phyloP scores from a whole-genome alignment of 2,329 filamentous ascomycete genomes.

The Drechslerella dactyloides region DNA sequence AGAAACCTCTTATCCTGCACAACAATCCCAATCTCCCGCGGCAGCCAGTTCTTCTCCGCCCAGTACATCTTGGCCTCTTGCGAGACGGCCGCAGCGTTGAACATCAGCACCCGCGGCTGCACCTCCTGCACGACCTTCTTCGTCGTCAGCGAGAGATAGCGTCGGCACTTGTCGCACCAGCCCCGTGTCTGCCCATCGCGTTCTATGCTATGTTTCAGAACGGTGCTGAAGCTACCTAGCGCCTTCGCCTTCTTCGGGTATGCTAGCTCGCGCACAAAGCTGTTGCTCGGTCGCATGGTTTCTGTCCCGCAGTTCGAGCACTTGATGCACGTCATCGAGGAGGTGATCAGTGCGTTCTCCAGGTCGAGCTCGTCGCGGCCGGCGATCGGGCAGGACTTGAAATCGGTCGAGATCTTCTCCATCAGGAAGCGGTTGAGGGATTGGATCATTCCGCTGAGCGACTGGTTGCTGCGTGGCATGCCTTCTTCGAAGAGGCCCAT shows the following conservation, averaged over 20 bases:
- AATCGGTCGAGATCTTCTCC: constrained; percentile 79
- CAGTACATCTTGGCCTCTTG: constrained; percentile 80
- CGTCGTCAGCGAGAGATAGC: constrained; percentile 86
- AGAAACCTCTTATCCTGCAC: constrained; percentile 90
- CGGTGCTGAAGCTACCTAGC: constrained; percentile 78
- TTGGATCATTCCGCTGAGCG: constrained; percentile 82
- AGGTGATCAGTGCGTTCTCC: constrained; percentile 68
- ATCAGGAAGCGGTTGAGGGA: constrained; percentile 83
- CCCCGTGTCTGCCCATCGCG: constrained; percentile 85
- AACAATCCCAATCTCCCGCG: constrained; percentile 90
- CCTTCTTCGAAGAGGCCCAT: constrained; percentile 86
- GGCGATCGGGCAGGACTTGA: constrained; percentile 71
- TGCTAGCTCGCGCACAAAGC: constrained; percentile 82
- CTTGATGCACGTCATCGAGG: constrained; percentile 74
- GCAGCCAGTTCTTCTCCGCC: constrained; percentile 88
- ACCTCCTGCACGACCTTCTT: constrained; percentile 77
- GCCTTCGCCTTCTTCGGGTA: constrained; percentile 67
- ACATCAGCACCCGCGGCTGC: constrained; percentile 82
- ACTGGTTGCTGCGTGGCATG: constrained; percentile 67
- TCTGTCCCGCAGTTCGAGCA: constrained; percentile 89
- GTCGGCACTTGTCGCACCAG: constrained; percentile 89
- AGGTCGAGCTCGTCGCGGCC: constrained; percentile 68
- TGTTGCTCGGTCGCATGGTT: constrained; percentile 77
- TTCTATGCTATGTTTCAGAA: constrained; percentile 91
- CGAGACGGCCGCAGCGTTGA: constrained; percentile 77